Conservation (phyloP, 805 yeast genomes). For the Myxozyma kluyveri region DNA sequence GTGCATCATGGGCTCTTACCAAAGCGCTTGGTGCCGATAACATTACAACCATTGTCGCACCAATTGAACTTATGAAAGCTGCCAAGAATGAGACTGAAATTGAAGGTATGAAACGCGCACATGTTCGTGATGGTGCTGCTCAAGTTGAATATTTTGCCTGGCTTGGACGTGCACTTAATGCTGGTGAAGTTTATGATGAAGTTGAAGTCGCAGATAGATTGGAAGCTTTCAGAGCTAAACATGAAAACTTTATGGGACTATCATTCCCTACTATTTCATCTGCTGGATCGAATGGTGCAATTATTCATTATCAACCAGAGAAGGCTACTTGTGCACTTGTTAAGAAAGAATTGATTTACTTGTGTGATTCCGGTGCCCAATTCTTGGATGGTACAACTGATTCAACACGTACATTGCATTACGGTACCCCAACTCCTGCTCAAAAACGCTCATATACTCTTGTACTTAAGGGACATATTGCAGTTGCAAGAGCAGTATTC, state of each 20-base stretch:
- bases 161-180: slow-evolving; percentile 60
- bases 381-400: slow-evolving; percentile 94
- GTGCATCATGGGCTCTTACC: slow-evolving; percentile 67
- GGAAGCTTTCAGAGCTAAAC: slow-evolving; percentile 43
- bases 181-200: slow-evolving; percentile 50
- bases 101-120: slow-evolving; percentile 69
- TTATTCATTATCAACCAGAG: slow-evolving; percentile 71
- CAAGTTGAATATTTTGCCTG: slow-evolving; percentile 74
- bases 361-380: slow-evolving; percentile 90
- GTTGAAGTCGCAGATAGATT: slow-evolving; percentile 56
- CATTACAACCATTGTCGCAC: slow-evolving; percentile 48
- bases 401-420: slow-evolving; percentile 83
- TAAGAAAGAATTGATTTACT: slow-evolving; percentile 64
- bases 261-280: slow-evolving; percentile 75
- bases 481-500: slow-evolving; percentile 75
- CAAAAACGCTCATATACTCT: slow-evolving; percentile 70
- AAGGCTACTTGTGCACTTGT: slow-evolving; percentile 55
- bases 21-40: slow-evolving; percentile 47
- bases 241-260: slow-evolving; percentile 50
- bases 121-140: slow-evolving; percentile 79
- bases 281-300: slow-evolving; percentile 72
- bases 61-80: slow-evolving; percentile 66
- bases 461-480: slow-evolving; percentile 88
- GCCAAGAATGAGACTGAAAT: slow-evolving; percentile 73
- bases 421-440: slow-evolving; percentile 55